Evolutionary conservation across 2,329 filamentous ascomycete species (phyloP).

Genomic region (Penicillium sp.): DNA sequence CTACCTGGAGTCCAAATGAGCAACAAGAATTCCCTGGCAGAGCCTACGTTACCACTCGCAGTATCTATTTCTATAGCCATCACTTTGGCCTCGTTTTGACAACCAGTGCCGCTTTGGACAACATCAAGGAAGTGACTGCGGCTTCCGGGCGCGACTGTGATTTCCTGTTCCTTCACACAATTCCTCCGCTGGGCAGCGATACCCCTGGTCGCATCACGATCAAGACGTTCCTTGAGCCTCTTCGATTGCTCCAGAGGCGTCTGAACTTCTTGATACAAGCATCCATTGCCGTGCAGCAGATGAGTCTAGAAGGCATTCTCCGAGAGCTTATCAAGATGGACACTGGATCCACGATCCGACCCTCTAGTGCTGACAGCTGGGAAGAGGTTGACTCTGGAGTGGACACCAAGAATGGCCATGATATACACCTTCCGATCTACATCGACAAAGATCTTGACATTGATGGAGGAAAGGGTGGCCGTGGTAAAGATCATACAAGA

Average conservation of each 20-base stretch:
- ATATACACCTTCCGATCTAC: constrained; percentile 60
- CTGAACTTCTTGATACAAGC: constrained; percentile 85
- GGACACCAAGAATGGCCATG: constrained; percentile 58
- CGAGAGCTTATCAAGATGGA: constrained; percentile 75
- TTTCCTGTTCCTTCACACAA: constrained; percentile 82
- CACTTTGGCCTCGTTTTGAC: constrained; percentile 88
- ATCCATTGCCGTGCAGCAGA: constrained; percentile 69
- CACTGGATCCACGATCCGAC: constrained; percentile 58
- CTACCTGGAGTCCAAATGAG: constrained; percentile 80
- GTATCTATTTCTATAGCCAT: constrained; percentile 96
- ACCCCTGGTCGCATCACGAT: constrained; percentile 76
- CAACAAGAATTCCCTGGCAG: constrained; percentile 79
- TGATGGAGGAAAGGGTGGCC: constrained; percentile 37
- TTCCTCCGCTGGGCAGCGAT: constrained; percentile 62
- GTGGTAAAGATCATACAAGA: constrained; percentile 60
- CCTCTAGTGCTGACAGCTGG: constrained; percentile 85
- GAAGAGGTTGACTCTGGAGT: constrained; percentile 69
- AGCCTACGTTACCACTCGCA: constrained; percentile 81
- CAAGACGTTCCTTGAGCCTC: constrained; percentile 88
- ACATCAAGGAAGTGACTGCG: constrained; percentile 84
- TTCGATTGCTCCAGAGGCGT: constrained; percentile 77
- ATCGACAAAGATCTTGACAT: constrained; percentile 64
- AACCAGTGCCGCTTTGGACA: constrained; percentile 72
- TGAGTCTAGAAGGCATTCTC: constrained; percentile 69
- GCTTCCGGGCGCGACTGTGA: constrained; percentile 90